Evolutionary conservation across 1,284 basidiomycete species (phyloP), one percentile per base, ranked within the genome.

Genomic region (Apiotrichum laibachii): DNA sequence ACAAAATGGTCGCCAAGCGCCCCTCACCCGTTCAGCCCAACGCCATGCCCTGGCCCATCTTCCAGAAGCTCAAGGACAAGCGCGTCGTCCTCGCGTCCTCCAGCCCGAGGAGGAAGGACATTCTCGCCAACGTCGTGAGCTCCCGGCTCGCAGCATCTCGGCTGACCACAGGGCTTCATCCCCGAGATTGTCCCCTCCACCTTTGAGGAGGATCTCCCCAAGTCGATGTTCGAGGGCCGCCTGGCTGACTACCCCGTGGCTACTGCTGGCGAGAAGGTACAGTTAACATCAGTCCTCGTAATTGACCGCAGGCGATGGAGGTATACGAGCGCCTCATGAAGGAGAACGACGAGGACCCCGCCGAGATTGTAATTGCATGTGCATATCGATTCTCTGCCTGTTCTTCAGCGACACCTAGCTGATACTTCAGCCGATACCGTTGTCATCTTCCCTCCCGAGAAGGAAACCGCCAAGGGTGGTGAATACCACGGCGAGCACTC

Each of bases 341-440:
- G 55, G 80, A 85, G 57, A 77, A 89, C 65, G 89, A 90, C 10
- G 86, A 91, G 21, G 85, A 95, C 71, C 83, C 91, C 1, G 93
- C 94, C 4, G 94, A 98, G 77, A 83, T 98, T 26, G 92, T 98
- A 48, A 97, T 99, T 64, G 88, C 85, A 62, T 90, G 91, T 90
- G 48, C 53, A 83, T 70, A 40, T 37, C 1, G 26, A 19, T 21
- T 18, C 2, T 16, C 19, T 26, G 18, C 26, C 26, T 31, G 26
- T 7, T 31, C 3, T 3, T 31, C 7, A 4, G 26, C 7, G 26
- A 31, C 26, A 10, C 12, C 15, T 39, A 39, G 39, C 53, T 62
- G 45, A 61, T 7, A 31, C 47, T 21, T 47, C 69, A 91, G 93
- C 92, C 60, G 93, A 97, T 72, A 96, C 93, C 0, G 85, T 97